These are phyloP conservation scores for Lentinula boryana DNA, from an alignment of 768 basidiomycete genomes.

Conservation along the genomic window DNA sequence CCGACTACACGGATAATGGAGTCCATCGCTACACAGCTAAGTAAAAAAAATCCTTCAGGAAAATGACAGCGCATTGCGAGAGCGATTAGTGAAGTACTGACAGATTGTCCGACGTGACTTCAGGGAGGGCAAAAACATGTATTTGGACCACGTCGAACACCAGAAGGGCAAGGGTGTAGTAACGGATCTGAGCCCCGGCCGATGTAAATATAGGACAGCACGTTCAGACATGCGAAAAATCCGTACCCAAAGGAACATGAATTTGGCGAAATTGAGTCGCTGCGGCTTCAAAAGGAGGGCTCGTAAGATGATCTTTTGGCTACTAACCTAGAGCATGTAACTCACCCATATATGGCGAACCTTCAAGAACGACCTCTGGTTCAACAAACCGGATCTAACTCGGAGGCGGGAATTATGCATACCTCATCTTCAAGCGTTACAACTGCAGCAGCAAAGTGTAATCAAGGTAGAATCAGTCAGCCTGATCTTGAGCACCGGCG, in stretches of 20 bases:
- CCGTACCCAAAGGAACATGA: constrained; percentile 37
- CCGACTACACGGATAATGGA: constrained; percentile 36
- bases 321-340: not conserved
- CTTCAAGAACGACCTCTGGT: constrained; percentile 11
- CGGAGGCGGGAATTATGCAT: not conserved
- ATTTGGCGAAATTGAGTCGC: constrained; percentile 25
- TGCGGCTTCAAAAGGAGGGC: constrained; percentile 22
- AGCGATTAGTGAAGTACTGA: constrained; percentile 14
- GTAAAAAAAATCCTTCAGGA: not conserved
- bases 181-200: constrained; percentile 14
- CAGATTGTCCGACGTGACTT: constrained; percentile 28
- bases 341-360: constrained; percentile 34
- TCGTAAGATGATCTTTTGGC: not conserved
- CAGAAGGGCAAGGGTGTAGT: constrained; percentile 38
- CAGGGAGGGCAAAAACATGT: constrained; percentile 33
- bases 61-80: not conserved
- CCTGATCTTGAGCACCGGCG: not conserved
- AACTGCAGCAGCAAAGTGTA: constrained; percentile 12
- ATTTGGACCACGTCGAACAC: constrained; percentile 40
- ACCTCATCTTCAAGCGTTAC: constrained; percentile 30
- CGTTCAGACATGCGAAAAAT: not conserved
- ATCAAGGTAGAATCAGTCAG: not conserved
- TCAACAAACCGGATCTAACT: not conserved
- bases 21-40: constrained; percentile 39
- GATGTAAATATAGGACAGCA: not conserved